These are phyloP conservation scores for Pseudogymnoascus sp. DNA, from an alignment of 2,329 filamentous ascomycete species.

Conservation along the genomic window DNA sequence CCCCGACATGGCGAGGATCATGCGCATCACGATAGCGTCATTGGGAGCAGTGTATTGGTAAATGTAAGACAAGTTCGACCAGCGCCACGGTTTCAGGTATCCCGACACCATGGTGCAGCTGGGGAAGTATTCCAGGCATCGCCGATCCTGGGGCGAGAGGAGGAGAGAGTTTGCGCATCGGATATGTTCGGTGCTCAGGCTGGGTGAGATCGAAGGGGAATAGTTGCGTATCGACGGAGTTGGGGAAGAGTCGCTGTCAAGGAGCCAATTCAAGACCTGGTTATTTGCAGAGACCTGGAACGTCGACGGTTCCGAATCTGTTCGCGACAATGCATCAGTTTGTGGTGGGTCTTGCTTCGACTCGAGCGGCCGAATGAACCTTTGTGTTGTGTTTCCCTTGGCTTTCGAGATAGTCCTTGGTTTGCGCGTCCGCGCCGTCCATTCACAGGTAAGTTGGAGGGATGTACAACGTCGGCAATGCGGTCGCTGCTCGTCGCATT, in stretches of 20 bases:
- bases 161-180: conserved; percentile 29
- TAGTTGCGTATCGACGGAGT: conserved; percentile 22
- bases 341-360: neutral
- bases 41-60: conserved; percentile 29
- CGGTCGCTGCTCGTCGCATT: conserved; percentile 16
- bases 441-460: neutral
- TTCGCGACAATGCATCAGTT: neutral
- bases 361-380: neutral
- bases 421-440: neutral
- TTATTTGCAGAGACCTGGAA: neutral
- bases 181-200: conserved; percentile 12
- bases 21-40: conserved; percentile 32
- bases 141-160: conserved; percentile 28
- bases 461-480: conserved; percentile 28
- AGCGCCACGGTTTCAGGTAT: conserved; percentile 32
- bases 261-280: neutral
- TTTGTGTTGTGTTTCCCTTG: neutral
- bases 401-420: neutral
- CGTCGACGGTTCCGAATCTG: neutral
- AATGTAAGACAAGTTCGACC: conserved; percentile 31
- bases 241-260: neutral
- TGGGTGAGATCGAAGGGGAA: conserved; percentile 14
- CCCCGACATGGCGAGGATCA: conserved; percentile 31
- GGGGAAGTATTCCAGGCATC: conserved; percentile 29
- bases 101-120: conserved; percentile 28